A percentile compares a stretch with the other conserved stretches of the same genome.
These are phyloP conservation scores for Dendrocalamus sinicus DNA, from an alignment of 176 grass and related monocot genomes.

Conservation along the genomic window DNA sequence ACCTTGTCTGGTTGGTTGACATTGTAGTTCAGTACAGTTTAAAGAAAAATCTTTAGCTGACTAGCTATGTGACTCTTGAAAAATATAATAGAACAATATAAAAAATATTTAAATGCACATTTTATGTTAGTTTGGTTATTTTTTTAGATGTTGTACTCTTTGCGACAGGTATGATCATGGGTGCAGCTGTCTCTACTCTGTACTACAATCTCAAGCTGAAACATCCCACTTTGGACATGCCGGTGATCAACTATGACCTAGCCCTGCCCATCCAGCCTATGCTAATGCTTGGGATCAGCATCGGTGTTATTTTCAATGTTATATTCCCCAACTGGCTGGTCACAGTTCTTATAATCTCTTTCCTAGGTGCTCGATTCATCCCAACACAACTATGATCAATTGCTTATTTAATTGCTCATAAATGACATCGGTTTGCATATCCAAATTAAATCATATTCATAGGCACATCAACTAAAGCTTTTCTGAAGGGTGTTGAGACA, in stretches of 20 bases:
- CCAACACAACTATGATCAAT: not conserved
- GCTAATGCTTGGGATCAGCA: slow-evolving; percentile 89
- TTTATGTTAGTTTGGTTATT: not conserved
- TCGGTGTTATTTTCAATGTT: slow-evolving; percentile 73
- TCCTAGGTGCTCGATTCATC: slow-evolving; percentile 53
- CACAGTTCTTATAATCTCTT: slow-evolving; percentile 67
- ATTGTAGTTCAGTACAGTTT: not conserved
- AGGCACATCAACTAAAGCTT: slow-evolving; percentile 77
- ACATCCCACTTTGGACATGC: slow-evolving; percentile 74
- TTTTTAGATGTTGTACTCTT: slow-evolving; percentile 1
- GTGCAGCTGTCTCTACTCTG: slow-evolving; percentile 63
- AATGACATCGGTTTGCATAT: not conserved
- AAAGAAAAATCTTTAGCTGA: slow-evolving; percentile 23
- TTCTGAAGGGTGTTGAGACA: slow-evolving; percentile 67
- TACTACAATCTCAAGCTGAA: slow-evolving; percentile 81
- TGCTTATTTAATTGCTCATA: not conserved
- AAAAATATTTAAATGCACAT: not conserved
- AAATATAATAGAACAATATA: not conserved
- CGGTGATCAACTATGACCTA: slow-evolving; percentile 78
- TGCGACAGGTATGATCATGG: slow-evolving; percentile 81
- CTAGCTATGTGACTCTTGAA: not conserved
- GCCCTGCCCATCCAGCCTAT: slow-evolving; percentile 83
- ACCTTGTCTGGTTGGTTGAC: too few species aligned
- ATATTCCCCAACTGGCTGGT: slow-evolving; percentile 79
- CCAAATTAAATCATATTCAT: not conserved